Base-by-base conservation (phyloP, 371 early-diverging fungal genomes). In the Chytridiales sp. region DNA sequence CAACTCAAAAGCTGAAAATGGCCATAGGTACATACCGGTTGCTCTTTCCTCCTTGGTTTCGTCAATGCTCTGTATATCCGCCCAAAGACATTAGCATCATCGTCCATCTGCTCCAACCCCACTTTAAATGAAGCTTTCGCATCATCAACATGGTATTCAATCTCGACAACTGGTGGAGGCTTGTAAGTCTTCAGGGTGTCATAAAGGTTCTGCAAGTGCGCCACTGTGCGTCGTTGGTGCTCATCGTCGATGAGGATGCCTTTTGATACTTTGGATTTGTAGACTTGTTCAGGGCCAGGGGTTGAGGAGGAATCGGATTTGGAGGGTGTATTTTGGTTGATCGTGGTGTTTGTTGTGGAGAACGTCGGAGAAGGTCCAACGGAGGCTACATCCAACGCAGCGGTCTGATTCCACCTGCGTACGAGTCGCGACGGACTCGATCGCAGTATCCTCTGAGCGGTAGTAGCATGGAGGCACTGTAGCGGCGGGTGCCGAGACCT, bases 221-320 rank as follows among this genome's bases (percentile, higher is more conserved):
- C 70, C 17, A 85, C 81, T 8, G 85, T 84, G 0, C 69, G 51
- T 21, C 72, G 65, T 64, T 87, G 87, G 64, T 84, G 83, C n/a
- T 59, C 61, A 47, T 87, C 86, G 46, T 55, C 32, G 15, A 63
- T 29, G 26, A 69, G 55, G 3, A 13, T 1, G 11, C 64, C 63
- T 1, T 22, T 15, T 8, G 4, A 21, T 11, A 73, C 57, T 27
- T 62, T 49, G 3, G 17, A 15, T n/a, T 31, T 32, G 38, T 73
- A 73, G 40, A 44, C 15, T 4, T 51, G 59, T 4, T 24, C 22
- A n/a, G 72, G 72, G 4, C 67, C 68, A 11, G 9, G 38, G 38
- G n/a, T n/a, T n/a, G n/a, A n/a, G n/a, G n/a, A n/a, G n/a, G n/a
- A n/a, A n/a, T n/a, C n/a, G n/a, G n/a, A n/a, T n/a, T n/a, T n/a